Base-by-base conservation (phyloP, 805 yeast species). In the Saturnispora galanensis region DNA sequence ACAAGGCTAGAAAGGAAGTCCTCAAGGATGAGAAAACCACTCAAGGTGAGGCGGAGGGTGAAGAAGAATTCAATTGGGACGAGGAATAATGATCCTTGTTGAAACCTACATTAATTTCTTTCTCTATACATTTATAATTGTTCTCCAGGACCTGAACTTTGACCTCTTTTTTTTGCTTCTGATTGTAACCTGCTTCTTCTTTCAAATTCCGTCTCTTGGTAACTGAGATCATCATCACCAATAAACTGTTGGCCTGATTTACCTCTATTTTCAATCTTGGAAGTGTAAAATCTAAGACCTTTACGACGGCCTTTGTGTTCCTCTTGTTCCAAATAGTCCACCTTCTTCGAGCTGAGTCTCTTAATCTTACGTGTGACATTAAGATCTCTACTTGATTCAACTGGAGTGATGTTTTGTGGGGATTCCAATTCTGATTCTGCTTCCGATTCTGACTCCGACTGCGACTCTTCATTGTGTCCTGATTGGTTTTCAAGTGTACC, bases 191-290 rank as follows among this genome's bases (percentile, higher is more conserved):
- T 69, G 57, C 85, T 93, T 56, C 86, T 93, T 58, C 97, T 78
- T 66, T 90, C 97, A 56, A 76, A 89, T 37, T 85, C 70, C 55
- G 97, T 76, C 65, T 90, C 97, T 54, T 77, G 79, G 63, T 93
- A 90, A 13, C 97, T 97, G 47, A 90, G 67, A 65, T 90, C 98
- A 50, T 75, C 74, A 62, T 90, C 98, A 55, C 97, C 98, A 38
- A 77, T 70, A 50, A 68, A 74, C 52, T 66, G 71, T 39, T 80
- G 81, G 36, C 66, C 68, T 48, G 75, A 74, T 62, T 81, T 82
- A 26, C 74, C 79, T 42, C 81, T 81, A 66, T 89, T 95, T 62
- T 88, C 96, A 63, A 93, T 89, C 65, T 90, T 89, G 47, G 97
- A 85, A 1, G 98, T 93, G 72, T 93, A 93, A 78, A 93, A 93